Percentiles rank a stretch among this genome's conserved stretches.
Evolutionary conservation across 2,329 filamentous ascomycete species (phyloP).

Genomic region (Cladosporium sp.): DNA sequence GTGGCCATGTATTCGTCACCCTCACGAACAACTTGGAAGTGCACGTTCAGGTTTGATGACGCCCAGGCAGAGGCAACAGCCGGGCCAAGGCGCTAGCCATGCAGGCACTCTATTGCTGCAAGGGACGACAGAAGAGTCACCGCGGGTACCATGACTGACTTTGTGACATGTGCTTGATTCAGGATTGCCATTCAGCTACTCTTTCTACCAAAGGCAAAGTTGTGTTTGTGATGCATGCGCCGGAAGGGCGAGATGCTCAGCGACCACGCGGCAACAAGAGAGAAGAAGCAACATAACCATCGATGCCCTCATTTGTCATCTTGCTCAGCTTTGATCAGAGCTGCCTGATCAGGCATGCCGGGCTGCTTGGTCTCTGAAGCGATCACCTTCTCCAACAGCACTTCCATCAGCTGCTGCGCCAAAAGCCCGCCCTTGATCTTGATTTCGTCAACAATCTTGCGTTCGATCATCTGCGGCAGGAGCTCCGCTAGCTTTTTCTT

Average conservation of each 20-base stretch:
- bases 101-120: slow-evolving; percentile 5
- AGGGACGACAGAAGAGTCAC: neutral
- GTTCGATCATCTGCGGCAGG: neutral
- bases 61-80: neutral
- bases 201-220: too few relatives aligned
- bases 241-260: too few relatives aligned
- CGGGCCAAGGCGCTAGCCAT: slow-evolving; percentile 10
- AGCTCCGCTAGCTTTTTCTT: slow-evolving; percentile 5
- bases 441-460: slow-evolving; percentile 1
- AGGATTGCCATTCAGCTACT: too few relatives aligned
- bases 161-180: too few relatives aligned
- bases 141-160: too few relatives aligned
- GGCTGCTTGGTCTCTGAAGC: neutral
- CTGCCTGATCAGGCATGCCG: neutral
- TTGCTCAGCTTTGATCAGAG: neutral
- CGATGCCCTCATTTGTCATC: neutral
- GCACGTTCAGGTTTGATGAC: too few relatives aligned
- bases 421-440: neutral
- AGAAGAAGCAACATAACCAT: neutral
- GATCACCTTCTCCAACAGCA: neutral
- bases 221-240: too few relatives aligned
- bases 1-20: too few relatives aligned
- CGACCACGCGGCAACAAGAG: too few relatives aligned
- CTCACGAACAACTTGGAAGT: too few relatives aligned
- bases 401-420: slow-evolving; percentile 6